These are phyloP conservation scores for Aurinia saxatilis DNA, from an alignment of 345 rosid genomes.

Conservation along the genomic window DNA sequence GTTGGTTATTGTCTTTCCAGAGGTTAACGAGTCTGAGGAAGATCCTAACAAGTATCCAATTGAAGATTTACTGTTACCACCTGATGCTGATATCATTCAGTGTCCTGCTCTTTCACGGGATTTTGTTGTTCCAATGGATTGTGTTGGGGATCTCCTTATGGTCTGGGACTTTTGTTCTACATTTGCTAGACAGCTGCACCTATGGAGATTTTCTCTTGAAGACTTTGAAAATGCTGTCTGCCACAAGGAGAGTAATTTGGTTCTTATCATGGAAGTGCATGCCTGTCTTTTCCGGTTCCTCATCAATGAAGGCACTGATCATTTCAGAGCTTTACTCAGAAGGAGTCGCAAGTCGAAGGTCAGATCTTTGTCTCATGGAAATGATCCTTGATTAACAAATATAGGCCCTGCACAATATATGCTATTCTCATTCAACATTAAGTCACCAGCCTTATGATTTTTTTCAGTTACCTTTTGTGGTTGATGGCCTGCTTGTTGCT, in stretches of 20 bases:
- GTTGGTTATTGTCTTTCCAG: constrained; percentile 36
- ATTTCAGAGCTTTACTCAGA: constrained; percentile 34
- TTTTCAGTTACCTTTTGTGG: not conserved
- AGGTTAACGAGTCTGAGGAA: constrained; percentile 28
- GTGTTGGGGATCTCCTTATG: constrained; percentile 83
- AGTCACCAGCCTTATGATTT: not conserved
- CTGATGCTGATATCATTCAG: constrained; percentile 53
- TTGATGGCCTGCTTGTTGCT: constrained; percentile 14
- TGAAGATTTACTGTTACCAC: constrained; percentile 76
- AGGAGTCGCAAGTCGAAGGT: constrained; percentile 68
- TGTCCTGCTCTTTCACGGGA: constrained; percentile 79
- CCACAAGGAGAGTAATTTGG: constrained; percentile 81
- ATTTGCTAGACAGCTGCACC: constrained; percentile 58
- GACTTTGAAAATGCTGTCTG: constrained; percentile 91
- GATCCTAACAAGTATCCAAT: constrained; percentile 75
- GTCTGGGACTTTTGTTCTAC: constrained; percentile 96
- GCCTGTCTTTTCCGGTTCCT: constrained; percentile 72
- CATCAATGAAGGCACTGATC: constrained; percentile 42
- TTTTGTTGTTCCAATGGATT: constrained; percentile 66
- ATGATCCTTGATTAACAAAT: constrained; percentile 1
- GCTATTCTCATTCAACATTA: constrained; percentile 5
- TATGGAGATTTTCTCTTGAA: constrained; percentile 77
- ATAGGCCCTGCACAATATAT: not conserved
- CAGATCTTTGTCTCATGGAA: constrained; percentile 6
- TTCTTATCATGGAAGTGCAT: constrained; percentile 73